Base-by-base conservation (phyloP, 768 basidiomycete genomes). In the Cystofilobasidium bisporidii region DNA sequence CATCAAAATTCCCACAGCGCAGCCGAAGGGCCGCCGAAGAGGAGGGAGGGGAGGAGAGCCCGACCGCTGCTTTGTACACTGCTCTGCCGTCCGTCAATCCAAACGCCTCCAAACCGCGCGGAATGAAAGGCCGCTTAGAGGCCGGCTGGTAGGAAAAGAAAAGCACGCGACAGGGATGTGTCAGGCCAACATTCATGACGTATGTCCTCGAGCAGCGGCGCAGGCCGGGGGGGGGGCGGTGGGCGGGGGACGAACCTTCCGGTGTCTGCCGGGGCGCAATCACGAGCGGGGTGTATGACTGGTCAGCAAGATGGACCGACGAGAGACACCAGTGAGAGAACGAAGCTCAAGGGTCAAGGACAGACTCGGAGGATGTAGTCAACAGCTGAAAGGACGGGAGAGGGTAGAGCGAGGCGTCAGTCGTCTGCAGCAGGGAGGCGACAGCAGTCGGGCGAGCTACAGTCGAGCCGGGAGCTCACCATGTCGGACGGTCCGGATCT, bases 401-500 rank as follows among this genome's bases (percentile, higher is more conserved):
- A 17, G 50, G 45, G 24, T 1, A 4, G 40, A 32, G 47, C 36
- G 2, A 20, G 32, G 56, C 67, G 67, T 71, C 69, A 59, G 28
- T 24, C 1, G 24, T 11, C 24, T n/a, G n/a, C n/a, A 64, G 71
- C 70, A 24, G 43, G 22, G 20, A 33, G 48, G 43, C 17, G 61
- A 24, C 48, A 47, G 57, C 59, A 47, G 58, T 18, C 56, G 36
- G 33, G 64, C 57, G 71, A 71, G 53, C 45, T 71, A 41, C 33
- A 28, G 64, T 28, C 33, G n/a, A n/a, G n/a, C n/a, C n/a, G n/a
- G n/a, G n/a, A n/a, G 62, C 28, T 61, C 74, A 92, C 93, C 94
- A 78, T 97, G 88, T 72, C 85, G 83, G 63, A 98, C 89, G 10
- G 89, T 91, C 74, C 85, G 86, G 75, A 98, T 97, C 73, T 86